Evolutionary conservation across 345 rosid species (phyloP), one percentile per base, ranked within the genome.

Genomic region (Kandelia obovata): DNA sequence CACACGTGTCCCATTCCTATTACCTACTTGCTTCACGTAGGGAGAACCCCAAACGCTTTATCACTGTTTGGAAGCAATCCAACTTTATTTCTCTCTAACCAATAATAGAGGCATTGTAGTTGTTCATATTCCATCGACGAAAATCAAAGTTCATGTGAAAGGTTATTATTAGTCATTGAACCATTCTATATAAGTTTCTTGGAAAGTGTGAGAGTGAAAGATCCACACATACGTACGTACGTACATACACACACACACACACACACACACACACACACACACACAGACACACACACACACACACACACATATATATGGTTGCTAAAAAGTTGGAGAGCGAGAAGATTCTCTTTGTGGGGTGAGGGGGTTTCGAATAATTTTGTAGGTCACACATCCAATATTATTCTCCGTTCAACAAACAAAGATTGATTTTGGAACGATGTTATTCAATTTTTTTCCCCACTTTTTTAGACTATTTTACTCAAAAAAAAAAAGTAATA

Each of bases 301-400:
- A 21, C 21, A 21, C 21, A 21, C 21, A 21, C n/a, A 4, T 31
- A 4, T 31, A 4, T 31, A 0, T 67, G 51, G 73, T 79, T 84
- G 79, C 83, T 32, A 79, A 66, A 79, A 75, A 62, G 81, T 75
- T 68, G 82, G 85, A 75, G 82, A 65, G 61, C 30, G 65, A 70
- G 77, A 79, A 73, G 76, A 75, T 77, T 71, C 76, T 75, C 8
- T 67, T 28, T 28, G 53, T 5, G 34, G 34, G 34, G 34, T 31
- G 30, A 28, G 3, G 30, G 30, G 3, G 30, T 1, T 28, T 5
- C 51, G 21, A 68, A 47, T 55, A 34, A 64, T 64, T 75, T 64
- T 78, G 77, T 62, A 72, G 72, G 7, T 60, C 35, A 32, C 71
- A 37, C 69, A 73, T 60, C 69, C 62, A 56, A 55, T 55, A 55